Conservation (phyloP, 2,329 filamentous ascomycete species). For the Microascus cirrosus region DNA sequence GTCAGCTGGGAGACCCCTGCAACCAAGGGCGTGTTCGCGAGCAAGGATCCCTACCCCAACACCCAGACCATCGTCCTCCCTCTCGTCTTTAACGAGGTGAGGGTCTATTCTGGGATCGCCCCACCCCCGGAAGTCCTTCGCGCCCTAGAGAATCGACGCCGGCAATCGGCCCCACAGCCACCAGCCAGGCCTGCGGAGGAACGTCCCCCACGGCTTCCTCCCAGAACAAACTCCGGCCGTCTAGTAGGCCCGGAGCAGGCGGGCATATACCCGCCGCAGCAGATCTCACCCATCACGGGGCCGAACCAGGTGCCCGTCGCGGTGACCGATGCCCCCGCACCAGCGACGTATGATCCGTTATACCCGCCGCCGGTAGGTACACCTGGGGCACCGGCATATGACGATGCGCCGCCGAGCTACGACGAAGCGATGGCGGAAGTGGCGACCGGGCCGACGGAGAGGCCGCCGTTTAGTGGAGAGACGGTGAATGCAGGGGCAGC, state of each 20-base stretch:
- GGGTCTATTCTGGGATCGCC: conserved; percentile 79
- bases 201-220: conserved; percentile 21
- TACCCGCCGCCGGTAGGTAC: conserved; percentile 48
- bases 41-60: conserved; percentile 15
- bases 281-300: conserved; percentile 14
- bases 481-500: conserved; percentile 46
- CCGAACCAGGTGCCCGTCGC: conserved; percentile 8
- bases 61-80: conserved; percentile 72
- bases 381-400: conserved; percentile 32
- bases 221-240: conserved; percentile 10
- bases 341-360: conserved; percentile 31
- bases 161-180: conserved; percentile 13
- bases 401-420: conserved; percentile 88
- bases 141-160: conserved; percentile 30
- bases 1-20: conserved; percentile 54
- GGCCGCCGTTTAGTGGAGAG: conserved; percentile 58
- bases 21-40: background rate
- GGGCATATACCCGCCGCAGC: background rate
- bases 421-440: conserved; percentile 82
- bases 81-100: conserved; percentile 60
- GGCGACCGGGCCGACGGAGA: conserved; percentile 46
- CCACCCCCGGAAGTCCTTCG: conserved; percentile 69
- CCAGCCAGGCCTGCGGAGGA: conserved; percentile 9
- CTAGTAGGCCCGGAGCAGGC: background rate
- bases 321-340: conserved; percentile 9